Evolutionary conservation across 176 grass and related monocot genomes (phyloP).

Genomic region (Lolium multiflorum): DNA sequence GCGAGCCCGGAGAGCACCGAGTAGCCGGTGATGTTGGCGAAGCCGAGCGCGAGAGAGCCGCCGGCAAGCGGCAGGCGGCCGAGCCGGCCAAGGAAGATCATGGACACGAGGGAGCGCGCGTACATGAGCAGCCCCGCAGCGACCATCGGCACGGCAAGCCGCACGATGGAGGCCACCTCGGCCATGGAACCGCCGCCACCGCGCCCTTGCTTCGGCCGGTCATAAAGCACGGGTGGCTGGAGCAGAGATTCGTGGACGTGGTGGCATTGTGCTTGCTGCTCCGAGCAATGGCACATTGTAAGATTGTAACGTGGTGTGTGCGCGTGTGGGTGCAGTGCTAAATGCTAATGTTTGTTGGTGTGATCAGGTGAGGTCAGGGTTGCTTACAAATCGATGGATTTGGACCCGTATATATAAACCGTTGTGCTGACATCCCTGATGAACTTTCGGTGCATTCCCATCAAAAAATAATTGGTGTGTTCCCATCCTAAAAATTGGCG

Average conservation of each 20-base stretch:
- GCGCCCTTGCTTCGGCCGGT: slow-evolving; percentile 16
- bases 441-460: background rate
- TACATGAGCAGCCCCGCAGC: slow-evolving; percentile 74
- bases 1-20: slow-evolving; percentile 82
- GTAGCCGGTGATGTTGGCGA: slow-evolving; percentile 93
- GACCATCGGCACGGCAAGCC: slow-evolving; percentile 65
- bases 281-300: slow-evolving; percentile 55
- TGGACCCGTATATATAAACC: slow-evolving; percentile 48
- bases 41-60: slow-evolving; percentile 81
- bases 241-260: slow-evolving; percentile 44
- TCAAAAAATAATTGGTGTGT: background rate
- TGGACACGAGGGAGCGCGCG: slow-evolving; percentile 74
- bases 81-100: slow-evolving; percentile 79
- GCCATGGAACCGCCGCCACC: background rate
- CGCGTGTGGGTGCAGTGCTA: slow-evolving; percentile 1
- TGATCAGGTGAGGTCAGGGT: slow-evolving; percentile 18
- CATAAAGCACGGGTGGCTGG: slow-evolving; percentile 38
- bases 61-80: slow-evolving; percentile 67
- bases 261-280: slow-evolving; percentile 46
- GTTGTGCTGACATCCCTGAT: slow-evolving; percentile 18
- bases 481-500: background rate
- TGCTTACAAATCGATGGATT: slow-evolving; percentile 16
- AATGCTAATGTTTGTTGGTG: background rate
- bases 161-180: slow-evolving; percentile 52
- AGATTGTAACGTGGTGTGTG: slow-evolving; percentile 12